A percentile compares a stretch with the other conserved stretches of the same genome.
phyloP scores from a whole-genome alignment of 148 eudicot species.

The Camellia japonica region DNA sequence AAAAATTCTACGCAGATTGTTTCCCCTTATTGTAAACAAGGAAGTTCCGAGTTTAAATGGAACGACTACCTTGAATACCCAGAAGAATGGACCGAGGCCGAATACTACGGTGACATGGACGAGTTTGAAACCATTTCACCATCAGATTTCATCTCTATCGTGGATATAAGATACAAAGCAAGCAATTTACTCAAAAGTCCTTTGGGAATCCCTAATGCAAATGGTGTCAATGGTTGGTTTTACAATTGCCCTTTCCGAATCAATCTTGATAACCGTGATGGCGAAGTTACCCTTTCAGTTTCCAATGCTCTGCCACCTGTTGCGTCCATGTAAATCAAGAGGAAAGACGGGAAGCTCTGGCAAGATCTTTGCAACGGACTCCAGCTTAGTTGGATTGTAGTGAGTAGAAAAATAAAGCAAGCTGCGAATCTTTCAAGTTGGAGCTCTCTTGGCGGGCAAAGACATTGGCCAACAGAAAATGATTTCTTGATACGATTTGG shows the following conservation, averaged over 20 bases:
- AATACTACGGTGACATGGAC: constrained; percentile 64
- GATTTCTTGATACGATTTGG: constrained; percentile 81
- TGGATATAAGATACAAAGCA: constrained; percentile 71
- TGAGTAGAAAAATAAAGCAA: constrained; percentile 60
- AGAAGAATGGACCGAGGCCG: constrained; percentile 76
- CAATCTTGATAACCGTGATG: constrained; percentile 42
- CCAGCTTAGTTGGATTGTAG: constrained; percentile 83
- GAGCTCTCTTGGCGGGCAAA: constrained; percentile 75
- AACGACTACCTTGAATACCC: constrained; percentile 55
- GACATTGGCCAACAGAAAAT: constrained; percentile 92
- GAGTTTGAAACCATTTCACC: constrained; percentile 54
- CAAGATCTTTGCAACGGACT: constrained; percentile 63
- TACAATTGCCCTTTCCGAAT: constrained; percentile 76
- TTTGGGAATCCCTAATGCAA: constrained; percentile 80
- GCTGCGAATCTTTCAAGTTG: constrained; percentile 85
- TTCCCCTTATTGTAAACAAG: constrained; percentile 76
- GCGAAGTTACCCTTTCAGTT: constrained; percentile 46
- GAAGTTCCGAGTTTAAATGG: constrained; percentile 44
- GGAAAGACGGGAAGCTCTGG: constrained; percentile 86
- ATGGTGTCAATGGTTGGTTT: constrained; percentile 74
- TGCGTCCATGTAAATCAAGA: constrained; percentile 61
- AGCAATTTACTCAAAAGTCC: constrained; percentile 66
- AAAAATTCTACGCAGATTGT: constrained; percentile 82
- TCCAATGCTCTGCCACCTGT: constrained; percentile 61
- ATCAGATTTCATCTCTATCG: constrained; percentile 70